Conservation (phyloP, 495 filamentous ascomycete genomes). For the Platismatia glauca region DNA sequence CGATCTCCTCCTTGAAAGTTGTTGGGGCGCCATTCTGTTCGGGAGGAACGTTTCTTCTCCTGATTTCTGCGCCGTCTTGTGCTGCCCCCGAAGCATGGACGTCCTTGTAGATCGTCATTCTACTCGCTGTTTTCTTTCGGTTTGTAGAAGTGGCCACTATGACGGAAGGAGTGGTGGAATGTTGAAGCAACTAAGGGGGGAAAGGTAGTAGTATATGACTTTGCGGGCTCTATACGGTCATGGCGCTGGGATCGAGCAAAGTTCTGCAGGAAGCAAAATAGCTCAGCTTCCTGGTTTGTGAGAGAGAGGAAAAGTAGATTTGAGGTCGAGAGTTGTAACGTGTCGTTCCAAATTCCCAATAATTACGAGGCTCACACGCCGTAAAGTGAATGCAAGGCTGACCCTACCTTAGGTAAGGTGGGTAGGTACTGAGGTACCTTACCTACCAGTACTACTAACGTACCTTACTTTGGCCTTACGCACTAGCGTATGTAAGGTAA, state of each 20-base stretch:
- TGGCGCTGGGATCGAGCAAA: not conserved
- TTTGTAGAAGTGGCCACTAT: not conserved
- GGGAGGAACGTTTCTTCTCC: conserved; percentile 64
- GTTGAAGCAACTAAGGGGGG: conserved; percentile 4
- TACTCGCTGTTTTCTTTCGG: not conserved
- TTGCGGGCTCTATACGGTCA: conserved; percentile 4
- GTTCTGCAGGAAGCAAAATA: no score
- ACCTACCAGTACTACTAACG: no score
- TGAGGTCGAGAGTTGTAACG: conserved; percentile 5
- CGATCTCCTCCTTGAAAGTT: conserved; percentile 35
- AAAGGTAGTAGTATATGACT: conserved; percentile 9
- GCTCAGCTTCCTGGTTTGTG: not conserved
- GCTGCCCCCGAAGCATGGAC: conserved; percentile 59
- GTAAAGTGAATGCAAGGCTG: conserved; percentile 3
- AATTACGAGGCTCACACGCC: conserved; percentile 4
- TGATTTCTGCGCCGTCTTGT: conserved; percentile 51
- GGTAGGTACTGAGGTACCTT: no score
- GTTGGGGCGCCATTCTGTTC: conserved; percentile 33
- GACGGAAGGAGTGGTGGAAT: not conserved
- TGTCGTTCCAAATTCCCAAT: conserved; percentile 8
- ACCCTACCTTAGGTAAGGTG: no score
- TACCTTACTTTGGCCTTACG: not conserved
- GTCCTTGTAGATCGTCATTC: conserved; percentile 45
- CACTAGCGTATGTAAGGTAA: not conserved
- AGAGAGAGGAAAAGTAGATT: not conserved